Conservation (phyloP, 2,329 filamentous ascomycete genomes). For the Cladobotryum protrusum region DNA sequence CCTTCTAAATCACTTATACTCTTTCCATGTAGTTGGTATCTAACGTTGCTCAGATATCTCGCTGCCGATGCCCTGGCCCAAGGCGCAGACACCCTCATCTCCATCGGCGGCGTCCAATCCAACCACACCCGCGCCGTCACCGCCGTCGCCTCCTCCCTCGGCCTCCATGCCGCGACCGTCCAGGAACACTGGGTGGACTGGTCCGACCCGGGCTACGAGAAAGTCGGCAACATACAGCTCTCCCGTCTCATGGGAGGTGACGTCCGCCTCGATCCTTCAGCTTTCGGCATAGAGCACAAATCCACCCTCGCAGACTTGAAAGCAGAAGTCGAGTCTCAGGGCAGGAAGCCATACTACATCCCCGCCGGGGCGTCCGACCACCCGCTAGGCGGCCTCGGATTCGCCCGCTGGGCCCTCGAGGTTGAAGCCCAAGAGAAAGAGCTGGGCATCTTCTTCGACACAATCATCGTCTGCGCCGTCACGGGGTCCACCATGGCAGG, state of each 20-base stretch:
- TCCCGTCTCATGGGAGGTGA: constrained; percentile 62
- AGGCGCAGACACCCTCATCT: constrained; percentile 56
- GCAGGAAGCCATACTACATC: constrained; percentile 63
- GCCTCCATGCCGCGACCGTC: constrained; percentile 45
- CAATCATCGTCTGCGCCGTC: constrained; percentile 62
- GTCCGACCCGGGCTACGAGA: constrained; percentile 52
- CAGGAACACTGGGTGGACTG: constrained; percentile 66
- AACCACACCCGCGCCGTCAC: constrained; percentile 66
- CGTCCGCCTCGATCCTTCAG: constrained; percentile 51
- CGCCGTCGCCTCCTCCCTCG: constrained; percentile 52
- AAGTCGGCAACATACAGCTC: constrained; percentile 66
- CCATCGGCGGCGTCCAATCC: constrained; percentile 62
- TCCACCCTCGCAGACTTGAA: constrained; percentile 48
- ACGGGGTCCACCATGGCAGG: constrained; percentile 66
- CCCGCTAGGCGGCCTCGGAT: constrained; percentile 62
- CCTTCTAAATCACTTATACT: background rate
- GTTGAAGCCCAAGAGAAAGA: constrained; percentile 57
- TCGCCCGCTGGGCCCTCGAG: constrained; percentile 66
- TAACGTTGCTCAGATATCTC: constrained; percentile 44
- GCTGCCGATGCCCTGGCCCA: constrained; percentile 54
- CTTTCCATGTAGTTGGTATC: background rate
- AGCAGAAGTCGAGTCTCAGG: constrained; percentile 44
- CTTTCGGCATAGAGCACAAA: constrained; percentile 66
- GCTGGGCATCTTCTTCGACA: constrained; percentile 60
- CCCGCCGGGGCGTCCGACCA: constrained; percentile 67